Percentiles rank a stretch among this genome's conserved stretches.
Conservation (phyloP, 2,329 filamentous ascomycete genomes). For the Penicillium sp. region DNA sequence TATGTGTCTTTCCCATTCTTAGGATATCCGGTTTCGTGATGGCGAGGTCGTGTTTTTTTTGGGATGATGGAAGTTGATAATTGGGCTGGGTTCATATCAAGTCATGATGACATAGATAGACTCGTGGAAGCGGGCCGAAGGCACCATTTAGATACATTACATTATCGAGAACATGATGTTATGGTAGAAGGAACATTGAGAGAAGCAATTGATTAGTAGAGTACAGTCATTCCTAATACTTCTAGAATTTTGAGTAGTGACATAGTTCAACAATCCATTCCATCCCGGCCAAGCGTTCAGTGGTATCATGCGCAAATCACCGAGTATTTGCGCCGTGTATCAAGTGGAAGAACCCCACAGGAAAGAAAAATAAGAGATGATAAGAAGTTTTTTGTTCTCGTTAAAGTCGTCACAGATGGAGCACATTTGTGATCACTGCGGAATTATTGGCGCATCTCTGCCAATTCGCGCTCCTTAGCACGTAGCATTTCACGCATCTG, state of each 20-base stretch:
- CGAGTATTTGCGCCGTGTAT: constrained; percentile 20
- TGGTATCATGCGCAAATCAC: constrained; percentile 25
- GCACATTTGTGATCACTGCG: background rate
- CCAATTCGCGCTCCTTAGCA: constrained; percentile 72
- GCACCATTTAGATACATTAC: background rate
- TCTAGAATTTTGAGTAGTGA: constrained; percentile 12
- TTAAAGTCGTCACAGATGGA: constrained; percentile 21
- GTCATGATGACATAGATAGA: constrained; percentile 18
- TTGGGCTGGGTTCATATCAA: background rate
- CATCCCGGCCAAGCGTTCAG: constrained; percentile 14
- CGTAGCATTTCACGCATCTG: constrained; percentile 70
- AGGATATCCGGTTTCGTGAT: too few relatives aligned
- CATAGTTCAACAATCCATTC: constrained; percentile 12
- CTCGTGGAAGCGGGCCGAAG: background rate
- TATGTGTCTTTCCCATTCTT: constrained; percentile 17
- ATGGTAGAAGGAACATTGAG: background rate
- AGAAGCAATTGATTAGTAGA: constrained; percentile 16
- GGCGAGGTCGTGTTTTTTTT: constrained; percentile 4
- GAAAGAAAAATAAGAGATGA: background rate
- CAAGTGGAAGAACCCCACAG: constrained; percentile 5
- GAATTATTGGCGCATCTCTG: constrained; percentile 45
- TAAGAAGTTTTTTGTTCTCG: constrained; percentile 15
- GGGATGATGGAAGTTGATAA: background rate
- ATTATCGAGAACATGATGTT: background rate
- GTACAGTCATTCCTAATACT: constrained; percentile 16